phyloP scores from a whole-genome alignment of 192 early-diverging fungal genomes.

The Umbelopsis sp. region DNA sequence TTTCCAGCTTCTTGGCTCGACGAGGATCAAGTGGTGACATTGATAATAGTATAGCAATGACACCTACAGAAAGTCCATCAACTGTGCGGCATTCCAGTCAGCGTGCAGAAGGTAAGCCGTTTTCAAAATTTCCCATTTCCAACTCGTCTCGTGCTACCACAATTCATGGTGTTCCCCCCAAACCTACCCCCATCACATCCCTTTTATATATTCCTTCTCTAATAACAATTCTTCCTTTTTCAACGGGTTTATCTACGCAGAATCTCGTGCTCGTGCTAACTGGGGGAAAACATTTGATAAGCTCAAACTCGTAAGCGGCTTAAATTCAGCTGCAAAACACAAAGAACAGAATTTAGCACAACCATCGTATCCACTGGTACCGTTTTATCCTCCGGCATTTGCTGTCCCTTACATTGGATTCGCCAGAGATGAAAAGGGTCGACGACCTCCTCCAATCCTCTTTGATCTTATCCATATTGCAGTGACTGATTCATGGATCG shows the following conservation, averaged over 20 bases:
- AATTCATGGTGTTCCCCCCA: neutral
- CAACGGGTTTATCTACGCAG: neutral
- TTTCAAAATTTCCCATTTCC: neutral
- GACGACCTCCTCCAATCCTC: conserved; percentile 8
- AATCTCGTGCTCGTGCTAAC: conserved; percentile 19
- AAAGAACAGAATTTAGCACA: conserved; percentile 6
- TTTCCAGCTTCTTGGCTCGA: neutral
- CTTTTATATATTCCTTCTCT: neutral
- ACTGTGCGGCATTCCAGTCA: neutral
- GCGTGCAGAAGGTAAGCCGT: neutral
- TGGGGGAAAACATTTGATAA: conserved; percentile 38
- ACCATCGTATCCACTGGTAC: conserved; percentile 10
- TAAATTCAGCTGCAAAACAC: neutral
- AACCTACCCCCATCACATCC: neutral
- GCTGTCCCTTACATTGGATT: conserved; percentile 28
- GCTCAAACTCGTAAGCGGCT: conserved; percentile 21
- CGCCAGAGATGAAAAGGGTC: conserved; percentile 25
- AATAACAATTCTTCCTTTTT: neutral
- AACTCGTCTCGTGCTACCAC: neutral
- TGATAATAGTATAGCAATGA: neutral
- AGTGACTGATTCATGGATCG: conserved; percentile 35
- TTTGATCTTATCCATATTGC: conserved; percentile 10
- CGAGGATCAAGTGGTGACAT: neutral
- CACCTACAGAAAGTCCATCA: neutral
- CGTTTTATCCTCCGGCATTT: conserved; percentile 26